Evolutionary conservation across 2,329 filamentous ascomycete genomes (phyloP), one percentile per base, ranked within the genome.

Genomic region (Pseudogymnoascus sp.): DNA sequence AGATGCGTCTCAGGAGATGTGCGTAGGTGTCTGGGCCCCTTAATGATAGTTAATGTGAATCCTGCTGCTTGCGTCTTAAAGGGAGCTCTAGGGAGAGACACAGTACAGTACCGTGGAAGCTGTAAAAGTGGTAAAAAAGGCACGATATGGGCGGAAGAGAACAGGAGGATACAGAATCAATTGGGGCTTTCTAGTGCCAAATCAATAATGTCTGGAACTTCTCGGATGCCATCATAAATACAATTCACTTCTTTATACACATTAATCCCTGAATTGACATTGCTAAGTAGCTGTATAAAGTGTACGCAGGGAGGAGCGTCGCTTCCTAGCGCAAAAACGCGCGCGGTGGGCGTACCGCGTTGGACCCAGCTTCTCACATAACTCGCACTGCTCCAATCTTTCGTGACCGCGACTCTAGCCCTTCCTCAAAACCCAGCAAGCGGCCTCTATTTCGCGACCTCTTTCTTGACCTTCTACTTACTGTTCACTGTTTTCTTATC

Each of bases 321-420:
- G 57, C 57, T 60, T 60, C 57, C 37, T 60, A 60, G 57, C 57
- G 57, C 16, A 60, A 40, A 60, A 60, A 54, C 47, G 47, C 47
- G 47, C 57, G 57, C 57, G 57, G 57, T 60, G 31, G 37, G 47
- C 47, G 57, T 60, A 60, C 57, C 57, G 57, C 31, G 57, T 60
- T 60, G 37, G 57, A 60, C 57, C 57, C 57, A 60, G 57, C 57
- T 60, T 40, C 57, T 37, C 57, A 54, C 47, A 54, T 54, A 54
- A 47, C 45, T 51, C 45, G 45, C 45, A 51, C 45, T 51, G 45
- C 23, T 51, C 47, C 26, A 21, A 36, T 60, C 57, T 60, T 60
- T 60, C 57, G 57, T 60, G 57, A 60, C 57, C 57, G 57, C 57
- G 57, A 60, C 57, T 60, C 57, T 60, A 39, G 36, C 37, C 57